Base-by-base conservation (phyloP, 2,329 filamentous ascomycete species). In the Dothideomycetes sp. region DNA sequence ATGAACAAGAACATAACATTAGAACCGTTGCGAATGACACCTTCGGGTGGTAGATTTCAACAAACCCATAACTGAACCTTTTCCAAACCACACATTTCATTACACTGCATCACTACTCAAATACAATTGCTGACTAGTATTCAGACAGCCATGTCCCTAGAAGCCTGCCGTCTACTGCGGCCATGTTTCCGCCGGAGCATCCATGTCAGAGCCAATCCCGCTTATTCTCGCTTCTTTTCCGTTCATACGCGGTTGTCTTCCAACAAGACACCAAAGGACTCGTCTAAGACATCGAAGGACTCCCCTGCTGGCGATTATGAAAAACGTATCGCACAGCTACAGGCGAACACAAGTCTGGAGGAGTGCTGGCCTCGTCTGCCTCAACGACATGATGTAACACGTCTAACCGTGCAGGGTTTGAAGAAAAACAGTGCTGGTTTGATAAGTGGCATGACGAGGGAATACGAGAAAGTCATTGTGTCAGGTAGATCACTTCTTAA, bases 21-120 rank as follows among this genome's bases (percentile, higher is more conserved):
- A 78, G 76, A 80, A 80, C 76, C 76, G 76, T 76, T 80, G 76
- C 76, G 74, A 72, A 73, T 76, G 74, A 79, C 68, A 65, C 64
- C 66, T 54, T 56, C 61, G 59, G 63, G 62, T 63, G 64, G 61
- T 66, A 76, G 69, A 71, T 69, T 67, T 64, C 59, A 60, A 57
- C 52, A 53, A 57, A 51, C 56, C 51, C 49, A 48, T 51, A 46
- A 36, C 41, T 65, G 61, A 65, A 47, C 28, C 29, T 24, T 28
- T 30, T 22, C n/a, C 10, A 34, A 13, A 17, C 29, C 29, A 22
- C 29, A 30, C 39, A 30, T 41, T 45, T 19, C n/a, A n/a, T 39
- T 44, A 40, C 3, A 11, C n/a, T 56, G 54, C 60, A 57, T 58
- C 64, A 69, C 60, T 55, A 52, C 56, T 61, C 67, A 28, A 34